Percentiles rank a stretch among this genome's conserved stretches.
These are phyloP conservation scores for Crepidotus variabilis DNA, from an alignment of 768 basidiomycete genomes.

Conservation along the genomic window DNA sequence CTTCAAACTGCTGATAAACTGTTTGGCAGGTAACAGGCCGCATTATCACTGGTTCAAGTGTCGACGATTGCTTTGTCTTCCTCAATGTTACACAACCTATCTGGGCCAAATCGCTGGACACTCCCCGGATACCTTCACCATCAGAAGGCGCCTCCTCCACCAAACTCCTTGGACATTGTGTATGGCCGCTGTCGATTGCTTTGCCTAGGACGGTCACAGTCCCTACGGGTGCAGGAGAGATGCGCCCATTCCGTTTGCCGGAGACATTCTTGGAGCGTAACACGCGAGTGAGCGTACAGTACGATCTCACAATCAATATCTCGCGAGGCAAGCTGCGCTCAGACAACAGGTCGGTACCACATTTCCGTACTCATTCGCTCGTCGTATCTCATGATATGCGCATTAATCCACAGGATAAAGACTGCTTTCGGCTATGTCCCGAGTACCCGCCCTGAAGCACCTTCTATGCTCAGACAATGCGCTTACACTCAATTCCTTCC, in stretches of 20 bases:
- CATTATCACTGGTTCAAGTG: constrained; percentile 44
- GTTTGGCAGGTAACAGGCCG: constrained; percentile 42
- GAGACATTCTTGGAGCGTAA: constrained; percentile 53
- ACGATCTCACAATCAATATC: constrained; percentile 43
- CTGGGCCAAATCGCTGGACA: constrained; percentile 43
- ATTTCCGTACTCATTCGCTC: neutral
- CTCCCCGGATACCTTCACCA: constrained; percentile 37
- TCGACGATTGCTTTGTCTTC: constrained; percentile 41
- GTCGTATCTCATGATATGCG: neutral
- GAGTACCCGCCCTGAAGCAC: constrained; percentile 38
- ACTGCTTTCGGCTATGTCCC: constrained; percentile 54
- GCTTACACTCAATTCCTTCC: constrained; percentile 43
- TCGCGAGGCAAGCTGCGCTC: constrained; percentile 45
- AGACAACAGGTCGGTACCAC: constrained; percentile 39
- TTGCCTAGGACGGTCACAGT: constrained; percentile 40
- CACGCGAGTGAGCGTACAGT: constrained; percentile 45
- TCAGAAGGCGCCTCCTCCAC: constrained; percentile 34
- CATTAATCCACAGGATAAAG: constrained; percentile 33
- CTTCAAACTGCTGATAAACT: neutral
- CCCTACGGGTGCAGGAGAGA: constrained; percentile 32
- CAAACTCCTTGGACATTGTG: constrained; percentile 43
- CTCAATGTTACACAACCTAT: constrained; percentile 39
- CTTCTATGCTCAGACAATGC: constrained; percentile 44
- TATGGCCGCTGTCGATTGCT: constrained; percentile 46
- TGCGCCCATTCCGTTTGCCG: constrained; percentile 38